These are phyloP conservation scores for Fragaria vesca DNA, from an alignment of 306 rosid genomes.

Conservation along the genomic window DNA sequence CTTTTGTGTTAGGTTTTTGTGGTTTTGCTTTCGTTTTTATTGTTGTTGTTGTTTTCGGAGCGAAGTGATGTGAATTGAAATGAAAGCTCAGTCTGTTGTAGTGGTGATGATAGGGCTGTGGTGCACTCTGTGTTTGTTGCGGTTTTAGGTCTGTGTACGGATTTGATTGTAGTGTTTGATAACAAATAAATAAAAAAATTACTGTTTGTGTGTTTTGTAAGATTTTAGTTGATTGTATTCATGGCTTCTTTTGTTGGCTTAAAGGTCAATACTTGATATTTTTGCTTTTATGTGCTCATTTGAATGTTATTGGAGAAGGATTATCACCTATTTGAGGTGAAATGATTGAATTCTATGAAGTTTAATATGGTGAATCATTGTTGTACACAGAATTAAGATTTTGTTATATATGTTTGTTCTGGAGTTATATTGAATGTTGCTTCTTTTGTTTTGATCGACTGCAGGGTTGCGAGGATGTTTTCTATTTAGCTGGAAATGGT, in stretches of 20 bases:
- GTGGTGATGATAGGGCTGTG: conserved; percentile 2
- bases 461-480: conserved; percentile 19
- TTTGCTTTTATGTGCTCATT: conserved; percentile 1
- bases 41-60: background rate
- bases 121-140: background rate
- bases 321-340: conserved; percentile 10
- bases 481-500: conserved; percentile 6
- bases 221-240: background rate
- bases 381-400: background rate
- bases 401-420: conserved; percentile 12
- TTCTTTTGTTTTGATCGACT: conserved; percentile 5
- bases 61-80: conserved; percentile 21
- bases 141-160: conserved; percentile 5
- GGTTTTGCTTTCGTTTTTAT: background rate
- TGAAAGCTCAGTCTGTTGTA: conserved; percentile 3
- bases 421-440: background rate
- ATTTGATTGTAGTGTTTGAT: background rate
- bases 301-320: conserved; percentile 8
- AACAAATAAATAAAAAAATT: background rate
- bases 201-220: background rate
- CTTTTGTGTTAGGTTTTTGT: background rate
- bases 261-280: background rate
- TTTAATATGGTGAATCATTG: conserved; percentile 1
- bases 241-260: conserved; percentile 8
- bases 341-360: conserved; percentile 12